Conservation (phyloP, 2,329 filamentous ascomycete genomes). For the Exophiala viscosa region DNA sequence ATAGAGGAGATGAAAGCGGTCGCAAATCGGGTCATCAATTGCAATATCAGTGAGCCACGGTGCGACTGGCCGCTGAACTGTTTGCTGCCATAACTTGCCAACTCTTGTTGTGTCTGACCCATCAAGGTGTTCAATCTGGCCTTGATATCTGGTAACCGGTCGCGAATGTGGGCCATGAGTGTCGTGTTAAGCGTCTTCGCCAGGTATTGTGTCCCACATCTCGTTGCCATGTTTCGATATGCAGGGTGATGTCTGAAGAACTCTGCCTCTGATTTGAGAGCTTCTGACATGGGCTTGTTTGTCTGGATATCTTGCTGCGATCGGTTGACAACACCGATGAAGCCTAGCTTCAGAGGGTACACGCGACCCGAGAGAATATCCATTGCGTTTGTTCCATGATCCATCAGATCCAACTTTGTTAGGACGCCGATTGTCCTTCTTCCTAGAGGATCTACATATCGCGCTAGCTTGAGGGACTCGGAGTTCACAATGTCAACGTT, state of each 20-base stretch:
- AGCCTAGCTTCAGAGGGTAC: conserved; percentile 93
- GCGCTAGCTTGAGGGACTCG: conserved; percentile 90
- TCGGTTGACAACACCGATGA: conserved; percentile 96
- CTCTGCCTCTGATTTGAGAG: conserved; percentile 81
- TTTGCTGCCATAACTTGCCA: conserved; percentile 96
- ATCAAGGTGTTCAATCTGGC: conserved; percentile 95
- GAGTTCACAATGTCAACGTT: conserved; percentile 99
- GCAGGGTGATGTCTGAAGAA: conserved; percentile 98
- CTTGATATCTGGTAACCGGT: conserved; percentile 95
- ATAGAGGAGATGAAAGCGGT: conserved; percentile 98
- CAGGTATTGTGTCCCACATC: conserved; percentile 90
- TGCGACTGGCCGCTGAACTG: conserved; percentile 98
- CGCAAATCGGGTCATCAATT: conserved; percentile 97
- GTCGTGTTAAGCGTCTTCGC: conserved; percentile 94
- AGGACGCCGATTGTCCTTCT: conserved; percentile 93
- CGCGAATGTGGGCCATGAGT: conserved; percentile 92
- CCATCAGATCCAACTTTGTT: conserved; percentile 97
- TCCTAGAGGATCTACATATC: conserved; percentile 93
- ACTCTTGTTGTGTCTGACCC: conserved; percentile 98
- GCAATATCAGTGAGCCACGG: conserved; percentile 86
- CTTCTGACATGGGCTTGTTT: conserved; percentile 90
- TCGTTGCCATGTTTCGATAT: conserved; percentile 89
- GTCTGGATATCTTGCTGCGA: conserved; percentile 97
- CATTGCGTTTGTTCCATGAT: conserved; percentile 94
- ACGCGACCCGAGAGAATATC: conserved; percentile 97